Evolutionary conservation across 164 flowering plant genomes (phyloP), one percentile per base, ranked within the genome.

Genomic region (Vitis riparia): DNA sequence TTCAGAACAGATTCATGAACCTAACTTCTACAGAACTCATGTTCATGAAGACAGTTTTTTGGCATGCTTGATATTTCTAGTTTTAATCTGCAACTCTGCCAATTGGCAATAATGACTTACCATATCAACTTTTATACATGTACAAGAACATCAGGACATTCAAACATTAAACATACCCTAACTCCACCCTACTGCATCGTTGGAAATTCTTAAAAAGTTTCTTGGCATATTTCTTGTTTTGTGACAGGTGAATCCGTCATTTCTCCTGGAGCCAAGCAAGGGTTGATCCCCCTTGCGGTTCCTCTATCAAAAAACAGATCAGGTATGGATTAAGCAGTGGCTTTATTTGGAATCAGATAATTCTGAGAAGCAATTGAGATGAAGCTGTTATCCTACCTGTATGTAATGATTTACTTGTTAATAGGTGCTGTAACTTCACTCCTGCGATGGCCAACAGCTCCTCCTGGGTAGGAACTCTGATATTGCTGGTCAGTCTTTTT

Each of bases 361-460:
- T 32, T 16, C 50, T 23, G 1, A 32, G 57, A 65, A 14, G 52
- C 57, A 14, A 13, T 23, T 29, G 37, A 16, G 9, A 47, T 67
- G 62, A 3, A n/a, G 50, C 49, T 29, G 13, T 49, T 59, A 10
- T 52, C n/a, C 56, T 11, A 13, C 11, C 56, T 14, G 9, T 53
- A 53, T 13, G n/a, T 53, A 12, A 32, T 67, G 47, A 51, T 12
- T 67, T 17, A 0, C 51, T 49, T 66, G 37, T 63, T 17, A 8
- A 29, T 69, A 92, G 98, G 94, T 77, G 73, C 77, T 76, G 62
- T 87, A 66, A 91, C 90, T 79, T 91, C 97, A 70, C 77, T 94
- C 73, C 76, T 94, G 74, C 77, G 97, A 64, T 92, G 98, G 98
- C 98, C 97, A 75, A 90, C 98, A 61, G 89, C 97, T 71, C 98